Percentiles rank a stretch among this genome's conserved stretches.
Evolutionary conservation across 2,329 filamentous ascomycete species (phyloP).

Genomic region (Atkinsonella hypoxylon): DNA sequence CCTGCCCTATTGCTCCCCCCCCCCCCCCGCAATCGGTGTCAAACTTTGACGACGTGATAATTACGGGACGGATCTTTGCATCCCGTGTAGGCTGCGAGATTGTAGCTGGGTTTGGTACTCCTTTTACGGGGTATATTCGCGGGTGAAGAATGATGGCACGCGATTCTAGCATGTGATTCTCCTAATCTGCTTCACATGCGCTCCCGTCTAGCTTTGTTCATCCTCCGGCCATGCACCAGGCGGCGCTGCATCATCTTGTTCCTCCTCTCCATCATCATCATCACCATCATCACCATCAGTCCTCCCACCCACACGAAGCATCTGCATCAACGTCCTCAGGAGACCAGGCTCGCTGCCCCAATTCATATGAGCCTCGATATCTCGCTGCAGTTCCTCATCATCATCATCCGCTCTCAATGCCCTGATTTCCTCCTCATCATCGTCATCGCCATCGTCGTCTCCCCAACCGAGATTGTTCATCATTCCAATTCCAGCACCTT

Average conservation of each 20-base stretch:
- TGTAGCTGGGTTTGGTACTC: too few relatives aligned
- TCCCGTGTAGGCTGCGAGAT: too few relatives aligned
- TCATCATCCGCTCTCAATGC: constrained; percentile 15
- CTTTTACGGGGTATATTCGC: too few relatives aligned
- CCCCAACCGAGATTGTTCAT: background rate
- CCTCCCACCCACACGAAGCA: constrained; percentile 11
- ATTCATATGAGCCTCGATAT: constrained; percentile 18
- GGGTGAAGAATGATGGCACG: too few relatives aligned
- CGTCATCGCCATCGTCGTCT: constrained; percentile 10
- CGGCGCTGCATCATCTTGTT: constrained; percentile 7
- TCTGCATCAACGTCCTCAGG: constrained; percentile 14
- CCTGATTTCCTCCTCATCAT: constrained; percentile 16
- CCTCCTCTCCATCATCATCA: constrained; percentile 5
- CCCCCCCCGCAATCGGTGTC: too few relatives aligned
- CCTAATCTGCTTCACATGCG: background rate
- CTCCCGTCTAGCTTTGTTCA: background rate
- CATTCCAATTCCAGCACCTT: background rate
- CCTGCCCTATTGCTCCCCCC: too few relatives aligned
- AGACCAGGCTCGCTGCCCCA: constrained; percentile 17
- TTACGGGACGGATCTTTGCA: too few relatives aligned
- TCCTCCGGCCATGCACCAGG: constrained; percentile 26
- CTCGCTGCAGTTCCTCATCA: constrained; percentile 21
- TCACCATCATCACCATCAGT: constrained; percentile 5
- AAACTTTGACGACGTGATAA: too few relatives aligned
- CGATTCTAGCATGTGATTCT: background rate